Evolutionary conservation across 1,284 basidiomycete genomes (phyloP).

Genomic region (Porodaedalea pini): DNA sequence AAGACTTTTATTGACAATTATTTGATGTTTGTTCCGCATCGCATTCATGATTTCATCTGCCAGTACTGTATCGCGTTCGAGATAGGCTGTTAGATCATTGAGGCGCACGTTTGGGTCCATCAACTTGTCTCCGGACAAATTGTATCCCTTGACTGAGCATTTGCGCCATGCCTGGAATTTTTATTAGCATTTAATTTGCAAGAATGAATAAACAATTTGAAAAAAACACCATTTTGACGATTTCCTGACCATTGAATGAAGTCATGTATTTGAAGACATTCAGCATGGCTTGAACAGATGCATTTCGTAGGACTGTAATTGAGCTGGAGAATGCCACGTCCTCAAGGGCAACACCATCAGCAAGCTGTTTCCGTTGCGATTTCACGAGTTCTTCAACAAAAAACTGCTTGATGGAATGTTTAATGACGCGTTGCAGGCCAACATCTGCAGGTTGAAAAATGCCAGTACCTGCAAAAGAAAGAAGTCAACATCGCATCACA

Average conservation of each 20-base stretch:
- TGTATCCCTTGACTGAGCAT: not conserved
- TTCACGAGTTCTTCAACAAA: slow-evolving; percentile 19
- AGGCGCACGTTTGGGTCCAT: not conserved
- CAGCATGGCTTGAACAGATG: slow-evolving; percentile 23
- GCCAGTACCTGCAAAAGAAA: too few species aligned
- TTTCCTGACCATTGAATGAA: not conserved
- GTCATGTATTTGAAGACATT: slow-evolving; percentile 15
- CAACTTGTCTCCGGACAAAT: not conserved
- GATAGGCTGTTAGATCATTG: not conserved
- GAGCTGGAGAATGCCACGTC: slow-evolving; percentile 20
- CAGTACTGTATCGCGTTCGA: not conserved
- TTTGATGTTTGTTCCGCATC: too few species aligned
- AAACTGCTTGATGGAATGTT: slow-evolving; percentile 23
- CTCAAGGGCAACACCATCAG: slow-evolving; percentile 5
- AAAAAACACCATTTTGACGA: not conserved
- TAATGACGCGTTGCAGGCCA: slow-evolving; percentile 28
- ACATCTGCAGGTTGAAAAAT: slow-evolving; percentile 28
- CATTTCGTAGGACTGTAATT: slow-evolving; percentile 18
- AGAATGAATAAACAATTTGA: not conserved
- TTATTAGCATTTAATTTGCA: not conserved
- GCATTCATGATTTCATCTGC: not conserved
- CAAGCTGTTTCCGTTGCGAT: not conserved
- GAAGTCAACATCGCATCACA: too few species aligned
- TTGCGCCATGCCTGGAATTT: not conserved
- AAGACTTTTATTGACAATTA: too few species aligned